These are phyloP conservation scores for Dothistroma septosporum DNA, from an alignment of 2,329 filamentous ascomycete genomes.

Conservation along the genomic window DNA sequence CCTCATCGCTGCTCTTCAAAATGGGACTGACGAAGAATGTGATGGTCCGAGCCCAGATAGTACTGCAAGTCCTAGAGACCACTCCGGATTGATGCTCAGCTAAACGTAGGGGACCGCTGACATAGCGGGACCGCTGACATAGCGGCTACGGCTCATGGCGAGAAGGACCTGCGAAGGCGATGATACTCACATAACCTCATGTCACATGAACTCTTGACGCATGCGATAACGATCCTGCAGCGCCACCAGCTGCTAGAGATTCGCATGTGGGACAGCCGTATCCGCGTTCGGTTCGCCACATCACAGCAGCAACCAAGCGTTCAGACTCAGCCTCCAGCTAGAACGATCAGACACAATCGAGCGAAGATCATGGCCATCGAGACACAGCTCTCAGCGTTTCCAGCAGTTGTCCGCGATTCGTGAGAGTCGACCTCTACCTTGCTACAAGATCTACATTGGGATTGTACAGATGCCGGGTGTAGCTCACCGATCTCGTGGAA, in stretches of 20 bases:
- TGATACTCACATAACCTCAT: conserved; percentile 1
- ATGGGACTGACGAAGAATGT: neutral
- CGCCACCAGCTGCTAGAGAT: neutral
- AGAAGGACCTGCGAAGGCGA: neutral
- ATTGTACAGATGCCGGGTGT: neutral
- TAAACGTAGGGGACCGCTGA: neutral
- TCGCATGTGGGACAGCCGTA: neutral
- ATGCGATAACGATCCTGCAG: neutral
- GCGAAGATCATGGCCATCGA: neutral
- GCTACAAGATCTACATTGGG: neutral
- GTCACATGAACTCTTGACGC: neutral
- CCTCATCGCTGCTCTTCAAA: neutral
- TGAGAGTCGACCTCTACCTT: neutral
- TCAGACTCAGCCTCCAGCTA: neutral
- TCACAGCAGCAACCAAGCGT: neutral
- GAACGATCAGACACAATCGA: neutral
- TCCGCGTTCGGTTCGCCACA: neutral
- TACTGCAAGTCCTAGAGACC: neutral
- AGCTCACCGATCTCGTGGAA: neutral
- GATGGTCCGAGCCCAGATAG: neutral
- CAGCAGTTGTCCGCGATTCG: neutral
- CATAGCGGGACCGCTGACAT: neutral
- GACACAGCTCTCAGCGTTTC: neutral
- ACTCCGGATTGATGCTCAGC: neutral
- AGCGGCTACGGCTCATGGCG: neutral